A percentile compares a stretch with the other conserved stretches of the same genome.
phyloP scores from a whole-genome alignment of 2,329 filamentous ascomycete genomes.

The Colletotrichum plurivorum region DNA sequence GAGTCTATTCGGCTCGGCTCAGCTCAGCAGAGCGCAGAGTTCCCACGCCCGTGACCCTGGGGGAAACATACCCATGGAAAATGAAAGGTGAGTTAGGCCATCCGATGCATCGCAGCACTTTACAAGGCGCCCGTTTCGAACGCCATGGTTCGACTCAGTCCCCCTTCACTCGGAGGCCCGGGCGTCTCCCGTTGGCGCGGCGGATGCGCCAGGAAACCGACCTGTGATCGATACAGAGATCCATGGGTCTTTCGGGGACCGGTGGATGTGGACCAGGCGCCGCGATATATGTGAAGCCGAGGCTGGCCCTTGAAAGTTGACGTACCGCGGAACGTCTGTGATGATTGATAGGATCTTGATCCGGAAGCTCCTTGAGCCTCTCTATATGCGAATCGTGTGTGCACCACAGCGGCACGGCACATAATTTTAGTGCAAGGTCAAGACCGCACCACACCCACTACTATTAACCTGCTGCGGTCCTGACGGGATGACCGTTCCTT shows the following conservation, averaged over 20 bases:
- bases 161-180: background rate
- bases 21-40: background rate
- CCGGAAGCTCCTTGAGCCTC: constrained; percentile 14
- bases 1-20: background rate
- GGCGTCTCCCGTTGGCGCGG: background rate
- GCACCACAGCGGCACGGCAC: constrained; percentile 22
- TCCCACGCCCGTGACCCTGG: background rate
- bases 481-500: constrained; percentile 2
- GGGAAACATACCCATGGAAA: constrained; percentile 6
- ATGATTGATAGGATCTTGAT: constrained; percentile 6
- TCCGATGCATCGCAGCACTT: constrained; percentile 20
- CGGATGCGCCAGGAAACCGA: background rate
- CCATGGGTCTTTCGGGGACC: background rate
- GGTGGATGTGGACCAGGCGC: background rate
- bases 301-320: background rate
- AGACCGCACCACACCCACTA: background rate
- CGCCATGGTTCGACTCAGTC: constrained; percentile 29
- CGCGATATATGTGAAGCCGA: background rate
- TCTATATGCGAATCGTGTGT: constrained; percentile 13
- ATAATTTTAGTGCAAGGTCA: constrained; percentile 14
- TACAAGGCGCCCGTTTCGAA: constrained; percentile 27
- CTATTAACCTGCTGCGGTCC: background rate
- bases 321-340: background rate
- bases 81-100: background rate
- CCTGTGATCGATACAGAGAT: background rate